These are phyloP conservation scores for Rhododendron kiyosumense DNA, from an alignment of 148 eudicot species.

Conservation along the genomic window DNA sequence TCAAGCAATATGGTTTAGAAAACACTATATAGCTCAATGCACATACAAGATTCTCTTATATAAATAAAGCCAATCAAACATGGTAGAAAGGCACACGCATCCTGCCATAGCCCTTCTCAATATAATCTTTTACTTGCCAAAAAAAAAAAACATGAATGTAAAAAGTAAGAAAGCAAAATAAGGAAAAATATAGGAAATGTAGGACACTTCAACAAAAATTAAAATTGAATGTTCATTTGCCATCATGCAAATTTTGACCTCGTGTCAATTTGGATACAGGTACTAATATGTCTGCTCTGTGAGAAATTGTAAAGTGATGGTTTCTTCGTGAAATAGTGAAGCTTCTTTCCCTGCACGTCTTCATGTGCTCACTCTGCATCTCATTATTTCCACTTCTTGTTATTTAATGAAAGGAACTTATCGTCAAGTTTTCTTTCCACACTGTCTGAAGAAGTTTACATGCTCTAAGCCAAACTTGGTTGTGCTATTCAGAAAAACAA, in stretches of 20 bases:
- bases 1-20: not conserved
- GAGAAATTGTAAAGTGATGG: not conserved
- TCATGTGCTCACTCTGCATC: not conserved
- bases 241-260: not conserved
- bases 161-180: not conserved
- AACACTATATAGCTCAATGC: not conserved
- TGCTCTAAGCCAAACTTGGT: not conserved
- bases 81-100: not conserved
- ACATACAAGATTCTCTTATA: not conserved
- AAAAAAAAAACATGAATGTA: no score
- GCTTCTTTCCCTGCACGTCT: not conserved
- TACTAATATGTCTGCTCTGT: not conserved
- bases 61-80: not conserved
- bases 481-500: not conserved
- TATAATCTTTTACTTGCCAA: no score
- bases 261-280: not conserved
- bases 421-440: not conserved
- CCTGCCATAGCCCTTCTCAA: not conserved
- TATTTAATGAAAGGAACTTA: not conserved
- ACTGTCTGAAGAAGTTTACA: not conserved
- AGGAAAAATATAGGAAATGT: not conserved
- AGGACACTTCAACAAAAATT: not conserved
- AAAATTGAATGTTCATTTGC: not conserved
- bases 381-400: not conserved
- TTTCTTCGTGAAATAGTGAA: not conserved